Percentiles rank a stretch among this genome's conserved stretches.
phyloP scores from a whole-genome alignment of 495 filamentous ascomycete genomes.

The Lineolata rhizophorae region DNA sequence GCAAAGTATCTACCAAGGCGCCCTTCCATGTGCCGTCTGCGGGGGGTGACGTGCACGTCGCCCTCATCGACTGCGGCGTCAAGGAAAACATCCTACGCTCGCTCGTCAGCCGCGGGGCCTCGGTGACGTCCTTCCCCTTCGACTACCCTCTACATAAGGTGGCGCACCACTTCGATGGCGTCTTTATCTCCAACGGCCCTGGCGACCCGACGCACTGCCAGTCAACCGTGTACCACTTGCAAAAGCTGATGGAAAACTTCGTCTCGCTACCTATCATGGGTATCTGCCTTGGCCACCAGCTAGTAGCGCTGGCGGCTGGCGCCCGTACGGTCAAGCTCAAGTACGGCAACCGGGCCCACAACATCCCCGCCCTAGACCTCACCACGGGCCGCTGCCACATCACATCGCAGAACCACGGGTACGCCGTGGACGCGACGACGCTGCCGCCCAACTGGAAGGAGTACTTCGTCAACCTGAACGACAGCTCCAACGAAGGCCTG shows the following conservation, averaged over 20 bases:
- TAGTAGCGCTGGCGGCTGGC: conserved; percentile 62
- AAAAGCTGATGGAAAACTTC: conserved; percentile 68
- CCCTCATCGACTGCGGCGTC: conserved; percentile 91
- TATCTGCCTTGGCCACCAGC: conserved; percentile 88
- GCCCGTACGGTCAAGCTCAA: conserved; percentile 83
- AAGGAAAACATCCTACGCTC: conserved; percentile 98
- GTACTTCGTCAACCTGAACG: conserved; percentile 94
- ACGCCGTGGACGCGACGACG: conserved; percentile 77
- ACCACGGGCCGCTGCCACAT: conserved; percentile 96
- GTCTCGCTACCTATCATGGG: conserved; percentile 87
- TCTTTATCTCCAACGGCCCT: conserved; percentile 96
- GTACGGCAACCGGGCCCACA: conserved; percentile 95
- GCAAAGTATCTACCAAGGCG: conserved; percentile 87
- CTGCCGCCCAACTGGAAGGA: conserved; percentile 78
- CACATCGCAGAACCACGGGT: conserved; percentile 95
- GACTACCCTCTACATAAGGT: conserved; percentile 97
- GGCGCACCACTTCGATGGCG: conserved; percentile 86
- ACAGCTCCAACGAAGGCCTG: conserved; percentile 85
- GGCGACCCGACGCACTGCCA: conserved; percentile 95
- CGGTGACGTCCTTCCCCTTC: conserved; percentile 82
- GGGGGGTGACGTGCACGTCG: conserved; percentile 67
- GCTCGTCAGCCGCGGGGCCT: conserved; percentile 67
- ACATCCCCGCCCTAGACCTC: conserved; percentile 86
- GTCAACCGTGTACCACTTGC: conserved; percentile 75
- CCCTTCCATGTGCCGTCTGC: conserved; percentile 80